Base-by-base conservation (phyloP, 768 basidiomycete species). In the Lentinula sp. region DNA sequence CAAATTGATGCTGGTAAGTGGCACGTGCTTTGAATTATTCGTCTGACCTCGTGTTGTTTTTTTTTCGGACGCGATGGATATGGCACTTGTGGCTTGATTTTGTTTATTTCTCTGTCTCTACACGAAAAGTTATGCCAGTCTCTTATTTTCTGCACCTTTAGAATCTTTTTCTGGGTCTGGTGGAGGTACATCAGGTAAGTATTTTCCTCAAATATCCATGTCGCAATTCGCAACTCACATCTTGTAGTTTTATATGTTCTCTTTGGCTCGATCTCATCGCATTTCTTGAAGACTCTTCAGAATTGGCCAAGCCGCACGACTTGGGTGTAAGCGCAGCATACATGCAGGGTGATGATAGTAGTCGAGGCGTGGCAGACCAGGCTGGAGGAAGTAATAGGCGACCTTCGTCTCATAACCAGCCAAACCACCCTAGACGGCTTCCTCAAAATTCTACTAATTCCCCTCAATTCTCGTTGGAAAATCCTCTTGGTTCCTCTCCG, bases 401-500 rank as follows among this genome's bases (percentile, higher is more conserved):
- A 5, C n/a, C 39, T 9, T 21, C 32, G 45, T 45, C 57, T 32
- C 18, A 39, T 6, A 42, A 39, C 37, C 42, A 58, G 28, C 16
- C 42, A 11, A 43, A 48, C 43, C 37, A 49, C 4, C 43, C 40
- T 10, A 32, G 60, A 61, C 42, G 51, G 28, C 53, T 37, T 0
- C 40, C 51, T 45, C 60, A 28, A 40, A 46, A 40, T 39, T 13
- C 39, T 52, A 31, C 58, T 32, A 9, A 6, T 46, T 16, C 31
- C 43, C 9, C 34, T 50, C 58, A 48, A 16, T 45, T 59, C 28
- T 37, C 45, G 15, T 34, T 32, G 31, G 45, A 57, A 35, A 15
- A 45, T 51, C 65, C 43, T 52, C 55, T 16, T 16, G 55, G 23
- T 11, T 61, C 53, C 32, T 64, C 45, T 65, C 67, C 63, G 60